Evolutionary conservation across 768 basidiomycete species (phyloP).

Genomic region (Gymnopilus dilepis): DNA sequence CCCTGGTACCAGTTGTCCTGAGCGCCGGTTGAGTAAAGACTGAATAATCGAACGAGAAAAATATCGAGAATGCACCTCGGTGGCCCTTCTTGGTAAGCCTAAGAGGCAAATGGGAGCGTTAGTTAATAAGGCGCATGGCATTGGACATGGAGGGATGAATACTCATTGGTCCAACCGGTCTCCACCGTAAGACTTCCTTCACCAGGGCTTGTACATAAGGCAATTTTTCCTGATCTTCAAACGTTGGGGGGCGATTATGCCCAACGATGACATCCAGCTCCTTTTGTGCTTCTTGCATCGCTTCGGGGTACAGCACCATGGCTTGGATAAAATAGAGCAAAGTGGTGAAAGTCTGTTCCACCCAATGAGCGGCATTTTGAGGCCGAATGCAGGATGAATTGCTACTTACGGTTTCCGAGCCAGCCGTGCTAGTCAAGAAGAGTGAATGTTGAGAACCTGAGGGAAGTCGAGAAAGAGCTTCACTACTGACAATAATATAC

Average conservation of each 20-base stretch:
- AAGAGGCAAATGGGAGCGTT: too few relatives aligned
- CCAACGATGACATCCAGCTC: constrained; percentile 4
- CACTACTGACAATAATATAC: not conserved
- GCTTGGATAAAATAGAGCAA: not conserved
- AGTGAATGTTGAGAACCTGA: not conserved
- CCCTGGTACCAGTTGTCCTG: constrained; percentile 49
- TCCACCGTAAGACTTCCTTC: constrained; percentile 1
- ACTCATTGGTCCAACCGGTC: not conserved
- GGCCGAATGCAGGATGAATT: not conserved
- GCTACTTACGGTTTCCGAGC: not conserved
- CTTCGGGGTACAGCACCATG: not conserved
- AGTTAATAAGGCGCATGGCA: too few relatives aligned
- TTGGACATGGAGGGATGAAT: not conserved
- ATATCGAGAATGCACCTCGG: not conserved
- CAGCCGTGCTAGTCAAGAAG: not conserved
- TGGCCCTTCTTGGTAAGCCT: not conserved
- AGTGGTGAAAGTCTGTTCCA: not conserved
- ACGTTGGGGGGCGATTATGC: not conserved
- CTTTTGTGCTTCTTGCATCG: not conserved
- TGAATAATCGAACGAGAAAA: not conserved
- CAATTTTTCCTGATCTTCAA: not conserved
- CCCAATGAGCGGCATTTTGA: not conserved
- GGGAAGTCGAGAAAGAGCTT: too few relatives aligned
- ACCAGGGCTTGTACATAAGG: not conserved
- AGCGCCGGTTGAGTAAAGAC: too few relatives aligned